phyloP scores from a whole-genome alignment of 352 stramenopile genomes.

The Globisporangium paddicum region DNA sequence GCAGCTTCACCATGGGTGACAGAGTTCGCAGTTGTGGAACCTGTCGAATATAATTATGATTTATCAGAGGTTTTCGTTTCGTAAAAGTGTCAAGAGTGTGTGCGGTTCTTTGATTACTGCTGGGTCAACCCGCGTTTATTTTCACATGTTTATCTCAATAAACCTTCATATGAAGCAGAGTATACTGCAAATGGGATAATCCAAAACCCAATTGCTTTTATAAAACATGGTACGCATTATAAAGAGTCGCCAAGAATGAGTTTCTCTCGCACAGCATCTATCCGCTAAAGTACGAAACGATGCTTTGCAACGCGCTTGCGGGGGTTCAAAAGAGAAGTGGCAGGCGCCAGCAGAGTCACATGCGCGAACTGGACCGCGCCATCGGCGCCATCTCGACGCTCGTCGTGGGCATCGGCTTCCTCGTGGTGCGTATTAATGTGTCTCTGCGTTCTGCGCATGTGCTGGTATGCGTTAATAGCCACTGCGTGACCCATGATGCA shows the following conservation, averaged over 20 bases:
- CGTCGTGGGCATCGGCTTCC: slow-evolving; percentile 63
- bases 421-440: slow-evolving; percentile 35
- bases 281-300: slow-evolving; percentile 10
- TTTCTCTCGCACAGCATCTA: neutral
- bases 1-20: neutral
- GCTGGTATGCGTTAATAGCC: neutral
- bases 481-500: neutral
- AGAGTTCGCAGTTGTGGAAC: neutral
- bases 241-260: slow-evolving; percentile 1
- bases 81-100: slow-evolving; percentile 11
- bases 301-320: neutral
- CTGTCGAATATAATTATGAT: slow-evolving; percentile 5
- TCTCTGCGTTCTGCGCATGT: neutral
- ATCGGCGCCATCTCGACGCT: slow-evolving; percentile 75
- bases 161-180: neutral
- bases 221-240: neutral
- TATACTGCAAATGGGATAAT: neutral
- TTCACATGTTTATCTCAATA: neutral
- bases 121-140: neutral
- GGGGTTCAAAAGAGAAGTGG: slow-evolving; percentile 9
- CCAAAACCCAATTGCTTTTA: neutral
- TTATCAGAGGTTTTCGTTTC: slow-evolving; percentile 9
- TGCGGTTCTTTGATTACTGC: neutral
- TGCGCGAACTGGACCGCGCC: slow-evolving; percentile 73
- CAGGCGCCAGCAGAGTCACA: too few relatives aligned